Conservation (phyloP, 2,329 filamentous ascomycete genomes). For the Exutisphaerella laricina region DNA sequence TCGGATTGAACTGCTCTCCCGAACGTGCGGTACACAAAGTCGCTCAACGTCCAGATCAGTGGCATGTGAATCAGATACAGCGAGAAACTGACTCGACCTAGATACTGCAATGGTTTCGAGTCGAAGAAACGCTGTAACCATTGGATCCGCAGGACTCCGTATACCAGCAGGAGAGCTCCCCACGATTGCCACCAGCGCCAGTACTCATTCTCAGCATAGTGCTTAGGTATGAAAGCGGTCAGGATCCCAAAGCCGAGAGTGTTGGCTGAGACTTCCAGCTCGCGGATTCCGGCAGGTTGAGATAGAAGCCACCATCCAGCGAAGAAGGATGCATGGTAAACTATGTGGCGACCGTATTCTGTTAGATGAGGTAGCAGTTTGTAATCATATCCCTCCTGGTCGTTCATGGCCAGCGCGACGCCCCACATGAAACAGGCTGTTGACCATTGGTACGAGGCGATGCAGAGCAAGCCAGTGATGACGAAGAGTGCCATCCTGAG, state of each 20-base stretch:
- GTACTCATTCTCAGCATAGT: slow-evolving; percentile 23
- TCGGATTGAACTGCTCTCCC: slow-evolving; percentile 26
- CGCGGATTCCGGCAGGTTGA: slow-evolving; percentile 16
- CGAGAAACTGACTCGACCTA: slow-evolving; percentile 57
- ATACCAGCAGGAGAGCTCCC: slow-evolving; percentile 50
- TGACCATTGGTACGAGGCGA: slow-evolving; percentile 17
- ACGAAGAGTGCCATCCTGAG: slow-evolving; percentile 10
- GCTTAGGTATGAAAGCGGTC: slow-evolving; percentile 42
- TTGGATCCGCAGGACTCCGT: slow-evolving; percentile 45
- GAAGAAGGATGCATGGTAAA: slow-evolving; percentile 13
- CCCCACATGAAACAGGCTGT: slow-evolving; percentile 18
- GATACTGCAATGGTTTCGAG: slow-evolving; percentile 48
- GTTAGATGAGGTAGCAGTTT: neutral
- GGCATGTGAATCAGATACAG: slow-evolving; percentile 61
- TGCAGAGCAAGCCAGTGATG: slow-evolving; percentile 5
- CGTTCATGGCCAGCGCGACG: slow-evolving; percentile 16
- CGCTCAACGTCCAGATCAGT: slow-evolving; percentile 53
- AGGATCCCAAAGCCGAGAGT: slow-evolving; percentile 54
- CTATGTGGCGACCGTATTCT: neutral
- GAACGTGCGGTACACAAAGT: slow-evolving; percentile 48
- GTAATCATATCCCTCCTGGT: neutral
- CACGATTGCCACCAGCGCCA: slow-evolving; percentile 54
- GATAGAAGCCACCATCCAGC: slow-evolving; percentile 17
- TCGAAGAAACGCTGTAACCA: slow-evolving; percentile 49
- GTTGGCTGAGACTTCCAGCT: slow-evolving; percentile 36